A percentile compares a stretch with the other conserved stretches of the same genome.
These are phyloP conservation scores for Pleurotus eryngii DNA, from an alignment of 768 basidiomycete species.

Conservation along the genomic window DNA sequence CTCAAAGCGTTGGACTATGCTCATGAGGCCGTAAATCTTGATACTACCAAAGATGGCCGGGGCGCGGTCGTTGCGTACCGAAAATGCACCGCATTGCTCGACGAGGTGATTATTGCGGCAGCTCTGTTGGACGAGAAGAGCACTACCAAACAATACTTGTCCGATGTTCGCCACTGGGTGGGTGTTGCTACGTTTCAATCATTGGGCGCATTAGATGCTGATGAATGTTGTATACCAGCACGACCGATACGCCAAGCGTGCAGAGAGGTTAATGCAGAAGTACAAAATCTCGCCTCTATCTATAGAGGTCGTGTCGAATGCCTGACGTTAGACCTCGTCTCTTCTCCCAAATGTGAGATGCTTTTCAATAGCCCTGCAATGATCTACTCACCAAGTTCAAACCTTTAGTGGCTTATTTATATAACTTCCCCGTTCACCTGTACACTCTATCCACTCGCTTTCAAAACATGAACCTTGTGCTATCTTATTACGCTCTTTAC, in stretches of 20 bases:
- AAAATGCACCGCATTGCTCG: neutral
- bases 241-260: conserved; percentile 1
- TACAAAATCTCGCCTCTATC: conserved; percentile 2
- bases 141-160: conserved; percentile 1
- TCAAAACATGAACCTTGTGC: too few relatives aligned
- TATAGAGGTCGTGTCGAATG: neutral
- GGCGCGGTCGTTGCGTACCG: conserved; percentile 1
- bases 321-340: too few relatives aligned
- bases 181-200: neutral
- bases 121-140: conserved; percentile 1
- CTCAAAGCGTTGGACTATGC: conserved; percentile 2
- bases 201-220: too few relatives aligned
- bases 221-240: neutral
- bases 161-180: conserved; percentile 2
- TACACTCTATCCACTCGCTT: too few relatives aligned
- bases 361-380: too few relatives aligned
- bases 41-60: neutral
- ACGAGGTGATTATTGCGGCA: neutral
- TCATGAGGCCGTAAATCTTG: conserved; percentile 4
- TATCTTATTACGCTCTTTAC: too few relatives aligned
- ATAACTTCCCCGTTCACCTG: too few relatives aligned
- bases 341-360: too few relatives aligned
- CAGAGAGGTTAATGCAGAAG: neutral
- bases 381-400: too few relatives aligned
- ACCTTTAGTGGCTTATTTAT: too few relatives aligned